Conservation (phyloP, 208 protist genomes). For the Crithidia brevicula region DNA sequence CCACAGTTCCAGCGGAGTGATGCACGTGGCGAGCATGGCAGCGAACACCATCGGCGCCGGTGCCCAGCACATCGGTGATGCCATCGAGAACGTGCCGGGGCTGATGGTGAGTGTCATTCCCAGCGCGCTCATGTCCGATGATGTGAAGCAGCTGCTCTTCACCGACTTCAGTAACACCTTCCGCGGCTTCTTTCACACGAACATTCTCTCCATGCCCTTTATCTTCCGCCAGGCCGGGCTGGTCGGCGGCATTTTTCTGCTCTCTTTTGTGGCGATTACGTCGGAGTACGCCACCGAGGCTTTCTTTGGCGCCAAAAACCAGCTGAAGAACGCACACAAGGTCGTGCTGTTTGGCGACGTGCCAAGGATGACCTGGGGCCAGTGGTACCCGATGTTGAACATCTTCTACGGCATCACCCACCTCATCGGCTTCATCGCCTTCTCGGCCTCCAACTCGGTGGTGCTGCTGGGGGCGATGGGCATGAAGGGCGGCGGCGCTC, state of each 20-base stretch:
- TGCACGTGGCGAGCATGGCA: constrained; percentile 15
- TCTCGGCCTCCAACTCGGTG: constrained; percentile 47
- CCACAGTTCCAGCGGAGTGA: constrained; percentile 30
- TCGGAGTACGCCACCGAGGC: constrained; percentile 65
- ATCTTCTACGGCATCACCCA: constrained; percentile 60
- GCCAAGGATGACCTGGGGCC: constrained; percentile 41
- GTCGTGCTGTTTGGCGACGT: constrained; percentile 62
- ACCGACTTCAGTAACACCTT: constrained; percentile 58
- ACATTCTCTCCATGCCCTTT: constrained; percentile 61
- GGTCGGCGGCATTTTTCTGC: constrained; percentile 51
- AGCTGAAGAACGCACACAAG: constrained; percentile 41
- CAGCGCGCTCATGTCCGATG: constrained; percentile 39
- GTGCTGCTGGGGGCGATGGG: constrained; percentile 56
- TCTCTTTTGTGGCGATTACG: constrained; percentile 42
- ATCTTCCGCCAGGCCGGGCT: constrained; percentile 55
- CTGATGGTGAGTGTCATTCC: constrained; percentile 49
- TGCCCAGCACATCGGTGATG: constrained; percentile 31
- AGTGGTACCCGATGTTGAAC: constrained; percentile 57
- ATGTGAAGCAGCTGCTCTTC: constrained; percentile 56
- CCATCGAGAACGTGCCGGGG: constrained; percentile 41
- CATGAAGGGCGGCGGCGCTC: constrained; percentile 40
- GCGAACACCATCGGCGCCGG: constrained; percentile 23
- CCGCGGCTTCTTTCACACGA: constrained; percentile 61
- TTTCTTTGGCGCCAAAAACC: constrained; percentile 65
- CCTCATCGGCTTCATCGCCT: constrained; percentile 60